Conservation (phyloP, 495 filamentous ascomycete genomes). For the Geopyxis carbonaria region DNA sequence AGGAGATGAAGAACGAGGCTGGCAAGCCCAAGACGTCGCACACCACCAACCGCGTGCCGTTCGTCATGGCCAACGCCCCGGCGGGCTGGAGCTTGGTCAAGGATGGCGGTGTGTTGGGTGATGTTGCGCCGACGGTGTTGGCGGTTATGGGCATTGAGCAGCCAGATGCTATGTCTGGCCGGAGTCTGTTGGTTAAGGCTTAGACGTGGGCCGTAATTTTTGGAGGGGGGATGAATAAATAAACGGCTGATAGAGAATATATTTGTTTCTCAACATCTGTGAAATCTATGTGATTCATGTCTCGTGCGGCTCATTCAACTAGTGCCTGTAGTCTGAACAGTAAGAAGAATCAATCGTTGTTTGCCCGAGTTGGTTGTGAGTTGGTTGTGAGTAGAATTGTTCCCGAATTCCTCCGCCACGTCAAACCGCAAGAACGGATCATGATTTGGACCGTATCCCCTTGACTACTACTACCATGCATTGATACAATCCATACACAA, state of each 20-base stretch:
- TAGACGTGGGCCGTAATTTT: slow-evolving; percentile 22
- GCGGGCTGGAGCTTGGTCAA: slow-evolving; percentile 76
- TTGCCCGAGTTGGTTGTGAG: no score
- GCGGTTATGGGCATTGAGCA: slow-evolving; percentile 77
- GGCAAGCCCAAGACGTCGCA: slow-evolving; percentile 95
- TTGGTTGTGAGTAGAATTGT: no score
- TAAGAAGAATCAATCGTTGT: no score
- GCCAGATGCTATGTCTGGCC: slow-evolving; percentile 81
- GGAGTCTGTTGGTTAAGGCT: slow-evolving; percentile 61
- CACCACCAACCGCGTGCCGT: slow-evolving; percentile 92
- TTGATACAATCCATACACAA: no score
- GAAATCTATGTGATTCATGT: background rate
- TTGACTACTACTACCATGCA: no score
- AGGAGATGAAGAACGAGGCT: slow-evolving; percentile 95
- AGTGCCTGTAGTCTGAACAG: no score
- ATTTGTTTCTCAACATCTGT: no score
- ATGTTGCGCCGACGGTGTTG: slow-evolving; percentile 86
- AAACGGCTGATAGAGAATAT: no score
- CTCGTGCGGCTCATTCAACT: background rate
- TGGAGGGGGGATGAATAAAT: background rate
- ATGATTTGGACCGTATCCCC: no score
- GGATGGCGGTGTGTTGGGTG: slow-evolving; percentile 71
- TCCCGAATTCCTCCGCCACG: no score
- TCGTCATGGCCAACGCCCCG: slow-evolving; percentile 94
- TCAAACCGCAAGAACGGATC: no score